These are phyloP conservation scores for Amanita thiersii DNA, from an alignment of 768 basidiomycete species.

Conservation along the genomic window DNA sequence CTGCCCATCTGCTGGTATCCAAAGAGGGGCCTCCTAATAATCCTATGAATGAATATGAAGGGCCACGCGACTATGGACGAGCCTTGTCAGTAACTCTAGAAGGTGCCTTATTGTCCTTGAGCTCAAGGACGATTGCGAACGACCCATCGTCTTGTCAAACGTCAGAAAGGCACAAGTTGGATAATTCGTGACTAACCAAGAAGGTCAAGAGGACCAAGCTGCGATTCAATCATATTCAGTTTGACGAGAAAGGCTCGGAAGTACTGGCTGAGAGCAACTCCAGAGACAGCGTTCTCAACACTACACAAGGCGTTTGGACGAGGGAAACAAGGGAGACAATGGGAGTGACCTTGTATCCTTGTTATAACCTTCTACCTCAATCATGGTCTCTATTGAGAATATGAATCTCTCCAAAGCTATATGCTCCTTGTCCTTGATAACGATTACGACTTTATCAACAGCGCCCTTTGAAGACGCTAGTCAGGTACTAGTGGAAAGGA, in stretches of 20 bases:
- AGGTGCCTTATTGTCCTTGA: conserved; percentile 58
- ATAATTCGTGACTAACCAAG: conserved; percentile 35
- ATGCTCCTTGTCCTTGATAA: conserved; percentile 78
- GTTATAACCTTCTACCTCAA: conserved; percentile 59
- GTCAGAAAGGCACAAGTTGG: not conserved
- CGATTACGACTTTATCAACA: conserved; percentile 72
- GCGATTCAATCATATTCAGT: conserved; percentile 67
- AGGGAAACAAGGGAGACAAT: conserved; percentile 1
- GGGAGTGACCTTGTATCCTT: conserved; percentile 54
- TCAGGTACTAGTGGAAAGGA: not conserved
- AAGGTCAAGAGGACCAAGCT: conserved; percentile 50
- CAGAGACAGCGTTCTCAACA: conserved; percentile 63
- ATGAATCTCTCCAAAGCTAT: conserved; percentile 84
- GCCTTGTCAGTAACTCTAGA: conserved; percentile 42
- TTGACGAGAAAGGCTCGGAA: conserved; percentile 82
- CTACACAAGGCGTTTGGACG: conserved; percentile 25
- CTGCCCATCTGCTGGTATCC: conserved; percentile 67
- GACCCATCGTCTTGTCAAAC: conserved; percentile 51
- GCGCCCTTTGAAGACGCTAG: conserved; percentile 45
- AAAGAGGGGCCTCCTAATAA: conserved; percentile 58
- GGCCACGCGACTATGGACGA: conserved; percentile 4
- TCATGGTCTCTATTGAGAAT: conserved; percentile 80
- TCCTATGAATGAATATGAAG: not conserved
- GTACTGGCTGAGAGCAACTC: conserved; percentile 57
- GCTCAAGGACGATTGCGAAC: conserved; percentile 78